Conservation (phyloP, 2,329 filamentous ascomycete genomes). For the Fusarium pseudocircinatum region DNA sequence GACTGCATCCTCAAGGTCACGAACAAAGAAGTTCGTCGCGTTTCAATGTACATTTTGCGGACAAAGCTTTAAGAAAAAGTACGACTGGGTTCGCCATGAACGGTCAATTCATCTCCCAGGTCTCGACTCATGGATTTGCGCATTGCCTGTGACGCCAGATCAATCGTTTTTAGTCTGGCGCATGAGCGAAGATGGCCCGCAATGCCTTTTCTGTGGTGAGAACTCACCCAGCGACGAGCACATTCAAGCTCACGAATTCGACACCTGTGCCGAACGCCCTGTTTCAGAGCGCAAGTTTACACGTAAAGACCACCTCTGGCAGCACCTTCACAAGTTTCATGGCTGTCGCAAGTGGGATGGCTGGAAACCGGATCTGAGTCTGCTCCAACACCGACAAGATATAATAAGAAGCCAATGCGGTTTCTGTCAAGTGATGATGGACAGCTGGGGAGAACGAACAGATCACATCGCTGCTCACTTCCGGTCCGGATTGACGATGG, state of each 20-base stretch:
- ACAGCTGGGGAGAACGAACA: conserved; percentile 44
- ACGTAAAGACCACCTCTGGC: conserved; percentile 55
- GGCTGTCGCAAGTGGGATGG: conserved; percentile 56
- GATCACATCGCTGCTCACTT: conserved; percentile 46
- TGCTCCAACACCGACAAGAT: conserved; percentile 47
- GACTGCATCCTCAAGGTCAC: conserved; percentile 21
- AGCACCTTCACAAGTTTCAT: conserved; percentile 55
- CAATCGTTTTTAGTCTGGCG: conserved; percentile 59
- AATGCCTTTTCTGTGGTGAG: conserved; percentile 53
- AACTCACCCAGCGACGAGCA: conserved; percentile 48
- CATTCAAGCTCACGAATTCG: conserved; percentile 53
- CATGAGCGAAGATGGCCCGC: conserved; percentile 54
- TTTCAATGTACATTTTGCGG: conserved; percentile 53
- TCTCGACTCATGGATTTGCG: conserved; percentile 60
- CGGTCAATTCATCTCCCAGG: conserved; percentile 59
- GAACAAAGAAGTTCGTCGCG: conserved; percentile 25
- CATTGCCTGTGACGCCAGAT: conserved; percentile 47
- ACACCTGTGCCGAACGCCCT: conserved; percentile 60
- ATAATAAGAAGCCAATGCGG: conserved; percentile 43
- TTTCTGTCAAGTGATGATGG: conserved; percentile 41
- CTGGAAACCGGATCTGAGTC: conserved; percentile 57
- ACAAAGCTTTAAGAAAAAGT: conserved; percentile 52
- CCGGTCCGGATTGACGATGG: conserved; percentile 44
- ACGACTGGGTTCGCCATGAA: conserved; percentile 59
- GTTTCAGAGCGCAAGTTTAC: conserved; percentile 54